Conservation (phyloP, 2,329 filamentous ascomycete genomes). For the Aspergillus sp. region DNA sequence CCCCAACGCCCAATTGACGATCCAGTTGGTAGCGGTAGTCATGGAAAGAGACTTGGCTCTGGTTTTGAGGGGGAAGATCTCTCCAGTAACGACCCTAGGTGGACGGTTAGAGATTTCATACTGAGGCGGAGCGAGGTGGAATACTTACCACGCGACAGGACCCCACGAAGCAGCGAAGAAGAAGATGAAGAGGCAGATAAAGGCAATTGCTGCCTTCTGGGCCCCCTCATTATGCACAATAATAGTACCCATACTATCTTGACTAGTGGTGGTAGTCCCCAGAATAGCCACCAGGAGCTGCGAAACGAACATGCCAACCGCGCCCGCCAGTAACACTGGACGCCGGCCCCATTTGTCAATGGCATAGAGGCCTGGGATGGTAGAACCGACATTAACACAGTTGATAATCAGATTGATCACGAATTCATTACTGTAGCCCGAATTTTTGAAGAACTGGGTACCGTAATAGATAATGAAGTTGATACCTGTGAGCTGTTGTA, state of each 20-base stretch:
- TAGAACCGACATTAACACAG: conserved; percentile 77
- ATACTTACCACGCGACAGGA: neutral
- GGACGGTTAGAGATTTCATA: neutral
- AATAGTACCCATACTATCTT: neutral
- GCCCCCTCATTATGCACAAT: neutral
- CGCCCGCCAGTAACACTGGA: conserved; percentile 53
- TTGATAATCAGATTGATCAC: conserved; percentile 76
- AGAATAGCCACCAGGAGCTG: conserved; percentile 15
- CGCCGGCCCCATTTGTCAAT: conserved; percentile 77
- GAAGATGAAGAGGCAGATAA: neutral
- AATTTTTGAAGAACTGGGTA: conserved; percentile 72
- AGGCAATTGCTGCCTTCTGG: neutral
- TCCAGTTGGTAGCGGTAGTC: conserved; percentile 1
- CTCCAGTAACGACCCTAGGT: neutral
- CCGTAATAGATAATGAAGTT: conserved; percentile 61
- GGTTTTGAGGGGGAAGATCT: neutral
- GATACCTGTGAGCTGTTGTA: conserved; percentile 47
- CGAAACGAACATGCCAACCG: conserved; percentile 58
- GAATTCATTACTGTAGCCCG: conserved; percentile 71
- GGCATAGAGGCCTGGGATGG: conserved; percentile 76
- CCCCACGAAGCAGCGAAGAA: conserved; percentile 1
- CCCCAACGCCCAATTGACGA: neutral
- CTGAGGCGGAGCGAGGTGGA: neutral
- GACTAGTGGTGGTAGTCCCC: neutral
- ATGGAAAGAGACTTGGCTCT: neutral